Evolutionary conservation across 2,329 filamentous ascomycete genomes (phyloP), one percentile per base, ranked within the genome.

Genomic region (Alternaria arbusti): DNA sequence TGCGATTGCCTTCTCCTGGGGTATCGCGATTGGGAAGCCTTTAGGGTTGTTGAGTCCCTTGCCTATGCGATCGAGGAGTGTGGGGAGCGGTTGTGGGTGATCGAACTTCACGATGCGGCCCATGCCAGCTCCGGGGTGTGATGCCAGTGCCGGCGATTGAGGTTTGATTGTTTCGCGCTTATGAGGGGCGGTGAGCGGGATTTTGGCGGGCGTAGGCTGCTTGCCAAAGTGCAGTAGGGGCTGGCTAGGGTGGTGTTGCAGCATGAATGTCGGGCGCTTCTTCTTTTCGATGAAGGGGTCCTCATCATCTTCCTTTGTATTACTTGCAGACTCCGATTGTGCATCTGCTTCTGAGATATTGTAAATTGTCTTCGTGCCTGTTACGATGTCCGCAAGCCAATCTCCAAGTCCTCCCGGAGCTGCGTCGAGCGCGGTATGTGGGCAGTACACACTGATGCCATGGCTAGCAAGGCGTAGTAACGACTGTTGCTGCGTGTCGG

Each of bases 361-460:
- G 10, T 58, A 40, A 22, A 49, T 62, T 12, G 77, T 78, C 11
- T 79, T 80, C 32, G 82, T 84, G 30, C 88, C 89, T 3, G 90
- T 89, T 20, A 97, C 88, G 52, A 96, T 90, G 75, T 96, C 91
- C 64, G 93, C 93, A 10, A 99, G 89, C 95, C 95, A 99, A 79
- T 97, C 93, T 76, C 94, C 96, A 70, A 99, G 88, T 5, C 96
- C 96, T 17, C 90, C 88, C 1, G 89, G 88, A 1, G 92, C 92
- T 43, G 93, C 93, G 80, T 99, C 96, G 46, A 98, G 89, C 13
- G 96, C 95, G 0, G 96, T 99, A 82, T 99, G 96, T 0, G 96
- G 96, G 69, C 91, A 94, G 84, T 98, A 99, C 60, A 99, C 94
- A 68, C 94, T 96, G 73, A 99, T 93, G 36, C 95, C 94, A 78